Conservation (phyloP, 352 stramenopile genomes). For the Phytopythium helicoides region DNA sequence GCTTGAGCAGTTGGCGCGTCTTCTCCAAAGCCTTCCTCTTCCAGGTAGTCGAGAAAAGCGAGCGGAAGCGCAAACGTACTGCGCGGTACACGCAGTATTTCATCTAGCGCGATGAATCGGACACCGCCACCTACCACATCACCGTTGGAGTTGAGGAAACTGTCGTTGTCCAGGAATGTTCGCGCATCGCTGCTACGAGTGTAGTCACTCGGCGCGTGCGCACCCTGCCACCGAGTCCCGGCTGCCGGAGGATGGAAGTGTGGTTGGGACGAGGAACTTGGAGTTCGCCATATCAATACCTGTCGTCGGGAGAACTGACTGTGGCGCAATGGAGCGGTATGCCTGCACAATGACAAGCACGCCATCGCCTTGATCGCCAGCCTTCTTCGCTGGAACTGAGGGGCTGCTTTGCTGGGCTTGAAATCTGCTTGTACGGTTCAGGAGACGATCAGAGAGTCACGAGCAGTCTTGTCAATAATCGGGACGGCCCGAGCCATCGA, state of each 20-base stretch:
- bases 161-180: slow-evolving; percentile 63
- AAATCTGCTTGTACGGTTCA: slow-evolving; percentile 6
- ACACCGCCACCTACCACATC: slow-evolving; percentile 29
- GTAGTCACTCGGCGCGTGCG: slow-evolving; percentile 8
- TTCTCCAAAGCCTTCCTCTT: slow-evolving; percentile 60
- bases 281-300: slow-evolving; percentile 70
- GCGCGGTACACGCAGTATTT: slow-evolving; percentile 71
- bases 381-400: background rate
- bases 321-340: slow-evolving; percentile 43
- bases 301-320: slow-evolving; percentile 53
- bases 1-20: slow-evolving; percentile 50
- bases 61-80: slow-evolving; percentile 74
- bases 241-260: slow-evolving; percentile 27
- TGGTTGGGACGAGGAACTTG: slow-evolving; percentile 77
- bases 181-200: slow-evolving; percentile 30
- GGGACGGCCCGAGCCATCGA: slow-evolving; percentile 39
- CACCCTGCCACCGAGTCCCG: slow-evolving; percentile 1
- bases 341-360: slow-evolving; percentile 54
- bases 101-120: slow-evolving; percentile 67
- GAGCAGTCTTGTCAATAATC: slow-evolving; percentile 49
- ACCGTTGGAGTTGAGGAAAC: slow-evolving; percentile 44
- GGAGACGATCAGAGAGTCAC: slow-evolving; percentile 21
- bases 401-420: background rate
- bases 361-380: slow-evolving; percentile 15
- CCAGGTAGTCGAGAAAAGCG: slow-evolving; percentile 72